Evolutionary conservation across 345 rosid species (phyloP), one percentile per base, ranked within the genome.

Genomic region (Limnanthes douglasii): DNA sequence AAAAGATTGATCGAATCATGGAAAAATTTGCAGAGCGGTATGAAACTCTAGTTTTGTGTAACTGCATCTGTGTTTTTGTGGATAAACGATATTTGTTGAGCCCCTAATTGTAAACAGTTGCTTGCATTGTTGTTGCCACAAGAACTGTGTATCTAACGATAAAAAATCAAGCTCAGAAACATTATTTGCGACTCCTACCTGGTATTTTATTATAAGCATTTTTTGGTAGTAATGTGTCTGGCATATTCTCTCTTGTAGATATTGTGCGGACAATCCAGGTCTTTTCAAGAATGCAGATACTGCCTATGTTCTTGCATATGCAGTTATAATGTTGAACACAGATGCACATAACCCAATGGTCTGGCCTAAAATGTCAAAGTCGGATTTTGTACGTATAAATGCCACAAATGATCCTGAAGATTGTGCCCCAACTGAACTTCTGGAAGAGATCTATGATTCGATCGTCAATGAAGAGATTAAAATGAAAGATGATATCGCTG

Each of bases 1-100:
- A 90, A 65, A 90, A 90, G 73, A 84, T 90, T 51, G 98, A 90
- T 57, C 92, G 98, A 37, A 77, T 90, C 21, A 90, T 84, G 92
- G 98, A 90, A 56, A 90, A 90, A 48, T 90, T 90, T 63, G 98
- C 98, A 43, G 96, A 90, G 63, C 73, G 98, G 98, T 90, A 69
- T 47, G 38, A 19, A 44, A 16, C 8, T 20, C 6, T 33, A 3
- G 37, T 33, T 14, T 14, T 14, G 37, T 33, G 37, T 33, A 5
- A 8, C 9, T 13, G 29, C 42, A 17, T 41, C 34, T 13, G 7
- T 37, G 31, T 27, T 29, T 17, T 35, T 28, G 14, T 41, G 28
- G 34, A 4, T 31, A 3, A 12, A 12, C 8, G 18, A 23, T 23
- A 19, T 24, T 15, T 27, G 26, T 22, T 42, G 32, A 34, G 34